These are phyloP conservation scores for Lumnitzera littorea DNA, from an alignment of 345 rosid species.

Conservation along the genomic window DNA sequence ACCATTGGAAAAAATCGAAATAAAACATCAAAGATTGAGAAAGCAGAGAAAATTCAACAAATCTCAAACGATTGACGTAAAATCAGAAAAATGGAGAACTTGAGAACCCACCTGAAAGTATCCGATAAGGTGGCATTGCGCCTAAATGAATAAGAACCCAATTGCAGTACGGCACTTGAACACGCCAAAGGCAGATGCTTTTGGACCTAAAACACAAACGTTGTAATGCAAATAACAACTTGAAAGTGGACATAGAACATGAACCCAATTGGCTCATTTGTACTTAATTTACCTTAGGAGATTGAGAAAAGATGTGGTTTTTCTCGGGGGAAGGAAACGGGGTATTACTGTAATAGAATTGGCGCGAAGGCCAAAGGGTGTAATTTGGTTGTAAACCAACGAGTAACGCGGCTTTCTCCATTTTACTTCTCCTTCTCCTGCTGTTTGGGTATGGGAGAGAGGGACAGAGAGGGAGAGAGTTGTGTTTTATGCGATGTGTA, in stretches of 20 bases:
- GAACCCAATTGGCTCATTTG: not conserved
- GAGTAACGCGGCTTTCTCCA: conserved; percentile 48
- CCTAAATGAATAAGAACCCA: conserved; percentile 27
- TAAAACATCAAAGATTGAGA: not conserved
- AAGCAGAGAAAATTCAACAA: not conserved
- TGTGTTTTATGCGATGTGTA: no score
- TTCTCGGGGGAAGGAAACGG: conserved; percentile 9
- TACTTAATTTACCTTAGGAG: conserved; percentile 32
- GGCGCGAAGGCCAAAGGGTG: conserved; percentile 37
- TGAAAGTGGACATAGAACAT: not conserved
- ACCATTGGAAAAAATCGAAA: no score
- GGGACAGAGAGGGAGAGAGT: no score
- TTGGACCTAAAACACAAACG: conserved; percentile 16
- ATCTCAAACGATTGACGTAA: not conserved
- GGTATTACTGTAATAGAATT: conserved; percentile 9
- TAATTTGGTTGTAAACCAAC: conserved; percentile 28
- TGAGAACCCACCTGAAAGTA: conserved; percentile 28
- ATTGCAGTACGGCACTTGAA: conserved; percentile 13
- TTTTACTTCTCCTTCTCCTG: conserved; percentile 8
- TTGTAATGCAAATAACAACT: not conserved
- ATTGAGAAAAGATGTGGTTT: conserved; percentile 12
- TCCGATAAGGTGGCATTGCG: conserved; percentile 29
- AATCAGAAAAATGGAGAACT: not conserved
- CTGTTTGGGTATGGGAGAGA: not conserved
- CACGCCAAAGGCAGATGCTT: conserved; percentile 27